Evolutionary conservation across 2,329 filamentous ascomycete genomes (phyloP).

Genomic region (Lecanicillium sp.): DNA sequence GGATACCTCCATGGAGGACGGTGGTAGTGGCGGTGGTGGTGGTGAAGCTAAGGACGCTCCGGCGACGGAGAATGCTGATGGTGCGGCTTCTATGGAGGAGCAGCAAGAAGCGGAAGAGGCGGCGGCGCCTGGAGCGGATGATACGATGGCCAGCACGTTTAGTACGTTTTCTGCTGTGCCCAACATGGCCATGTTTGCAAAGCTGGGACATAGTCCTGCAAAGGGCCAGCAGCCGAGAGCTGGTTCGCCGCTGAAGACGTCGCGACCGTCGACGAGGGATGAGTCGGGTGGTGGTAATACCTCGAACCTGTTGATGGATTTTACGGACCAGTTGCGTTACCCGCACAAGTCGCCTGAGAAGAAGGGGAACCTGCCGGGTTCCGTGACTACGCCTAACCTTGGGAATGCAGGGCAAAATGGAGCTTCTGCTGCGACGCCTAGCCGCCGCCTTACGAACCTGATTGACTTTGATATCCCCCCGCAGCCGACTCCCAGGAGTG

Average conservation of each 20-base stretch:
- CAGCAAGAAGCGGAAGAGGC: too few relatives aligned
- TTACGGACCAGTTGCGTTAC: slow-evolving; percentile 63
- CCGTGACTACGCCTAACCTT: slow-evolving; percentile 20
- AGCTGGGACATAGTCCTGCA: slow-evolving; percentile 57
- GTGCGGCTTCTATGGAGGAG: slow-evolving; percentile 7
- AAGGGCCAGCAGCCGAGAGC: slow-evolving; percentile 39
- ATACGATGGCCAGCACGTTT: slow-evolving; percentile 72
- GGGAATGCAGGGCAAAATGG: slow-evolving; percentile 3
- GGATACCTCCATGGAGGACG: slow-evolving; percentile 18
- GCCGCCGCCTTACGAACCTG: slow-evolving; percentile 55
- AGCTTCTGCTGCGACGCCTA: slow-evolving; percentile 32
- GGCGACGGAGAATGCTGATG: slow-evolving; percentile 21
- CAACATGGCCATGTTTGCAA: slow-evolving; percentile 76
- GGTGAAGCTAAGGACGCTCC: neutral
- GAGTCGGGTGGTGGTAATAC: slow-evolving; percentile 49
- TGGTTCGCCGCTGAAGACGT: slow-evolving; percentile 25
- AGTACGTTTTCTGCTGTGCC: slow-evolving; percentile 86
- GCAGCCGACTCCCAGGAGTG: slow-evolving; percentile 80
- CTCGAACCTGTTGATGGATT: slow-evolving; percentile 76
- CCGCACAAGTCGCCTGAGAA: slow-evolving; percentile 41
- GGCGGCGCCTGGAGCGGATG: slow-evolving; percentile 50
- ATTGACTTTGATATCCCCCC: slow-evolving; percentile 81
- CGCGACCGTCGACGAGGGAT: slow-evolving; percentile 22
- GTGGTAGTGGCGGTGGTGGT: slow-evolving; percentile 14
- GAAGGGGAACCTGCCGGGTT: slow-evolving; percentile 21